Base-by-base conservation (phyloP, 2,329 filamentous ascomycete species). In the Arthrobotrys sphaeroides region DNA sequence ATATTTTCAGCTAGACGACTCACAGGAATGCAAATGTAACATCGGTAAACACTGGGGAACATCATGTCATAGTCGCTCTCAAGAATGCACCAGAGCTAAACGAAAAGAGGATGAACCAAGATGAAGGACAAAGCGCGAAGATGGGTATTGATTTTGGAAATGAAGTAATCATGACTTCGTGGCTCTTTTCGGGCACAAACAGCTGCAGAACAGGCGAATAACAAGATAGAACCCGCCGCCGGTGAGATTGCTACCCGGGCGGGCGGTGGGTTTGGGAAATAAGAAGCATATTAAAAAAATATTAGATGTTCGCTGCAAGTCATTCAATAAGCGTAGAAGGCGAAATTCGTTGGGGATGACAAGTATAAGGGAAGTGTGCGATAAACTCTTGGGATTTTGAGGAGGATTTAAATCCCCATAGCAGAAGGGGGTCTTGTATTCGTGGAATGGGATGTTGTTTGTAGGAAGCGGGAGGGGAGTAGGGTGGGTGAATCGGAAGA, bases 131-230 rank as follows among this genome's bases (percentile, higher is more conserved):
- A 40, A 28, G 53, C 13, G 57, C 26, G 36, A 49, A 33, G 53
- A 33, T 62, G 59, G 59, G 55, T 43, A 47, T 62, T 47, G 40
- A 24, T 12, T 55, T 3, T 7, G 49, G 16, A 36, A 53, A 22
- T 20, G n/a, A 31, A 40, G 49, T 36, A 13, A 22, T 73, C 68
- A 57, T 73, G 13, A 73, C 42, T 51, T 73, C 68, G 42, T 73
- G 60, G 49, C 68, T 49, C 49, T 60, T 43, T 26, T 53, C 47
- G 20, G 42, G 28, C 38, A 43, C 36, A 42, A 60, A n/a, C 18
- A 60, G n/a, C 38, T 60, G 28, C 40, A 43, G 6, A 60, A 60
- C 6, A 12, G 16, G 33, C 16, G 22, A 12, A 43, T 22, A 43
- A 43, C 16, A 10, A 4, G 40, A 22, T 43, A 18, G 18, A 55